Base-by-base conservation (phyloP, 2,329 filamentous ascomycete genomes). In the Nemania abortiva region DNA sequence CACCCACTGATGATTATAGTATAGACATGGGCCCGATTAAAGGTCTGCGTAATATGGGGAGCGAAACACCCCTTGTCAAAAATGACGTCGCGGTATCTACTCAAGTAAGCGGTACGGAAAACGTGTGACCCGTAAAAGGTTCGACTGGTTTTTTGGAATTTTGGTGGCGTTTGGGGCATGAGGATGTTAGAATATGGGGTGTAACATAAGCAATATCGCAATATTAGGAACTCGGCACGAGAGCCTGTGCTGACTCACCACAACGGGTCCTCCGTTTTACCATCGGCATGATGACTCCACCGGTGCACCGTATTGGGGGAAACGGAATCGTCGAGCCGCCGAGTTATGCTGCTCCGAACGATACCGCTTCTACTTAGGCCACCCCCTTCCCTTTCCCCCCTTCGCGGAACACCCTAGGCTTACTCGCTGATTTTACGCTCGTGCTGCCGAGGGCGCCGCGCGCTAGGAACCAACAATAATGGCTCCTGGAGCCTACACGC, bases 401-500 rank as follows among this genome's bases (percentile, higher is more conserved):
- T 52, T 52, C 24, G 13, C 20, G 24, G 24, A 52, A 52, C 24
- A 52, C 22, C 24, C 49, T 52, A 52, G 22, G 24, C 49, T 52
- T 50, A 50, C 47, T 13, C 27, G 47, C 45, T 20, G 45, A 49
- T 49, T 6, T 49, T 49, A 49, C 45, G 1, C 45, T 56, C 34
- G 54, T 42, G 54, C 54, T 20, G 34, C 20, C 34, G 54, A 42
- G 54, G 54, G 34, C 54, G 34, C 54, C 54, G 54, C 54, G 34
- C 34, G n/a, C 54, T 45, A 57, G 54, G 34, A 56, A 56, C 31
- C 54, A 56, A 56, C 54, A 42, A 42, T 39, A 56, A 39, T 56
- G 34, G 54, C 54, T 39, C 54, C 54, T 42, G 10, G 42, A 56
- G 54, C n/a, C 31, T 56, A 42, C 42, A 56, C 54, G 37, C 37